phyloP scores from a whole-genome alignment of 2,329 filamentous ascomycete species.

The Purpureocillium takamizusanense region DNA sequence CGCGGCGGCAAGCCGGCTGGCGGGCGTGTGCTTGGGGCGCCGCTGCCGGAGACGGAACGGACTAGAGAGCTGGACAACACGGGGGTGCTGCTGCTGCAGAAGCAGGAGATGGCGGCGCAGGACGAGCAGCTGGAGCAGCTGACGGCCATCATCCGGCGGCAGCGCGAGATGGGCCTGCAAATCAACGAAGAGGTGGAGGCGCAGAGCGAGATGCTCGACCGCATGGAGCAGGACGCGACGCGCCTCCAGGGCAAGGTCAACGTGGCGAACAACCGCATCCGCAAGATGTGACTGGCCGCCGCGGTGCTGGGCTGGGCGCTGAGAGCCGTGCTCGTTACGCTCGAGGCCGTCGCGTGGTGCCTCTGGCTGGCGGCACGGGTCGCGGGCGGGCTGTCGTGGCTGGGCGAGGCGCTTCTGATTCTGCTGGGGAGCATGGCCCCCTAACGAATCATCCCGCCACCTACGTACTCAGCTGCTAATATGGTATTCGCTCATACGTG shows the following conservation, averaged over 20 bases:
- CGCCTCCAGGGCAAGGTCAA: slow-evolving; percentile 59
- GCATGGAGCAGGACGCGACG: slow-evolving; percentile 58
- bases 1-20: slow-evolving; percentile 27
- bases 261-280: slow-evolving; percentile 64
- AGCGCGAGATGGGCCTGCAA: slow-evolving; percentile 68
- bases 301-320: slow-evolving; percentile 12
- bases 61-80: slow-evolving; percentile 70
- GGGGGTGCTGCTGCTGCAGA: slow-evolving; percentile 65
- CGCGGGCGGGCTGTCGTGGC: slow-evolving; percentile 16
- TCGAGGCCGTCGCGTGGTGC: slow-evolving; percentile 21
- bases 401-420: slow-evolving; percentile 16
- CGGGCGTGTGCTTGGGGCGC: slow-evolving; percentile 63
- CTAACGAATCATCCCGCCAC: too few relatives aligned
- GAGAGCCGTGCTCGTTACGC: slow-evolving; percentile 15
- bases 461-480: too few relatives aligned
- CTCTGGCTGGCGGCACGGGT: slow-evolving; percentile 16
- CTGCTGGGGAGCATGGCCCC: slow-evolving; percentile 11
- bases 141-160: slow-evolving; percentile 58
- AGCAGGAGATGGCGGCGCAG: slow-evolving; percentile 65
- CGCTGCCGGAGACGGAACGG: slow-evolving; percentile 64
- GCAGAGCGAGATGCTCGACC: slow-evolving; percentile 62
- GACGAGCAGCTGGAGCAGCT: slow-evolving; percentile 64
- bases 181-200: slow-evolving; percentile 66
- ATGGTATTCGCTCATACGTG: too few relatives aligned
- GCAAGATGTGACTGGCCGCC: slow-evolving; percentile 47